Percentiles rank a stretch among this genome's conserved stretches.
Conservation (phyloP, 2,329 filamentous ascomycete genomes). For the Phialophora chinensis region DNA sequence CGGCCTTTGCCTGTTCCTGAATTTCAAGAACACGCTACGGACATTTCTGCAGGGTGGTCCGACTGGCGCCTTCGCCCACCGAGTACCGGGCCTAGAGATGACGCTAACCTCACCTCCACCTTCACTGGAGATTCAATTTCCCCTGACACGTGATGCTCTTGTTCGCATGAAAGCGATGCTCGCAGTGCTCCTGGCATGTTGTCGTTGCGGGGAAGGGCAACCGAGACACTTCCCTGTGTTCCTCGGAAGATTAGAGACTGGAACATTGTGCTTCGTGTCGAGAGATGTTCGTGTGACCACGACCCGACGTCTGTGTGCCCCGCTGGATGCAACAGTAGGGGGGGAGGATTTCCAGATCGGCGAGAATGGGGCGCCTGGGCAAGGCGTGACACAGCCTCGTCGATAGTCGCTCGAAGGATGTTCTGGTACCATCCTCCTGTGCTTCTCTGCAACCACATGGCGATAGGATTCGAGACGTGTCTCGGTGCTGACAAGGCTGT, state of each 20-base stretch:
- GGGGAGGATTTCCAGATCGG: neutral
- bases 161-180: neutral
- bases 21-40: constrained; percentile 19
- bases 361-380: neutral
- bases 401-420: constrained; percentile 11
- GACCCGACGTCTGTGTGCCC: neutral
- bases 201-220: neutral
- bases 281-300: neutral
- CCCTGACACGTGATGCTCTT: constrained; percentile 1
- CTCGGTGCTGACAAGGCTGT: constrained; percentile 1
- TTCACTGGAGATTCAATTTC: constrained; percentile 5
- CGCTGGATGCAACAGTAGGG: neutral
- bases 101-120: constrained; percentile 8
- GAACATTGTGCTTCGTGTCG: constrained; percentile 16
- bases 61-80: constrained; percentile 3
- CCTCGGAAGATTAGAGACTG: constrained; percentile 11
- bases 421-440: neutral
- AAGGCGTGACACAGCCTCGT: constrained; percentile 3
- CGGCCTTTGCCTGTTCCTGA: constrained; percentile 25
- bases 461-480: constrained; percentile 4
- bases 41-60: constrained; percentile 9
- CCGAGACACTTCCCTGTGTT: neutral
- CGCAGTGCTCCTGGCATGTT: neutral
- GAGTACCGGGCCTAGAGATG: constrained; percentile 15
- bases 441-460: neutral